Percentiles rank a stretch among this genome's conserved stretches.
These are phyloP conservation scores for Kuraishia floccosa DNA, from an alignment of 805 yeast genomes.

Conservation along the genomic window DNA sequence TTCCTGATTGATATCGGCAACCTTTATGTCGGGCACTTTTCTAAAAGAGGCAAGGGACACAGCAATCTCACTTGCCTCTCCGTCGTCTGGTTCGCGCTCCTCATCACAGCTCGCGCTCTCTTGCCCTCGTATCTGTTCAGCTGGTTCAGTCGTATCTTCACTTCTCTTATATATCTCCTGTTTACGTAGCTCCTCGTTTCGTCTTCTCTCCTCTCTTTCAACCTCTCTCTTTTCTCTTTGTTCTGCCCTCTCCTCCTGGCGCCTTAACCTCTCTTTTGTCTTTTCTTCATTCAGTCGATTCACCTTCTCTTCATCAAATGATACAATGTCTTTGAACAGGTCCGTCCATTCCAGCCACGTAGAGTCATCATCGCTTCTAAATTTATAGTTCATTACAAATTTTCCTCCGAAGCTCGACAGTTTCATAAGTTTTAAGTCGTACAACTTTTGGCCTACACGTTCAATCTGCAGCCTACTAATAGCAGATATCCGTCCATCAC, in stretches of 20 bases:
- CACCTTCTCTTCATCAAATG: background rate
- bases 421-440: constrained; percentile 8
- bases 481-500: constrained; percentile 3
- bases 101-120: too few species aligned
- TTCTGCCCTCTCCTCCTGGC: background rate
- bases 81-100: too few species aligned
- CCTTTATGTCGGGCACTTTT: too few species aligned
- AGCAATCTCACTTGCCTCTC: too few species aligned
- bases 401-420: constrained; percentile 6
- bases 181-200: background rate
- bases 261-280: background rate
- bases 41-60: too few species aligned
- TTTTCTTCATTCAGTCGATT: background rate
- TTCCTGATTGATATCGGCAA: too few species aligned
- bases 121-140: too few species aligned
- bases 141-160: too few species aligned
- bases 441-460: constrained; percentile 6
- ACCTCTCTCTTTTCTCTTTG: background rate
- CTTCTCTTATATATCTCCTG: too few species aligned
- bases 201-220: background rate
- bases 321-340: constrained; percentile 5
- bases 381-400: constrained; percentile 5
- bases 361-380: constrained; percentile 9
- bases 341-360: constrained; percentile 8
- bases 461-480: constrained; percentile 8